A percentile compares a stretch with the other conserved stretches of the same genome.
Conservation (phyloP, 345 rosid species). For the Citrus trifoliata region DNA sequence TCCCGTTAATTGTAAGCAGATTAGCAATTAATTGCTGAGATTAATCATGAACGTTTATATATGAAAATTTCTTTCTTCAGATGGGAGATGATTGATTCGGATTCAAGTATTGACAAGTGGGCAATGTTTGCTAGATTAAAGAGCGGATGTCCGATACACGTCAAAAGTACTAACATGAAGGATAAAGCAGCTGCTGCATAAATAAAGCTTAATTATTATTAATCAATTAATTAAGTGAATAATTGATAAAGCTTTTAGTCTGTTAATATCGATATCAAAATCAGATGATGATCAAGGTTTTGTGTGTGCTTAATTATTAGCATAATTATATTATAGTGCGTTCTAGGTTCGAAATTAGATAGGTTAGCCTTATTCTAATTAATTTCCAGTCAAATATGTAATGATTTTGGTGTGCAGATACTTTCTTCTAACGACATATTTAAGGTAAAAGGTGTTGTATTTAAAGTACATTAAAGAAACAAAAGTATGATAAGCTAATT, state of each 20-base stretch:
- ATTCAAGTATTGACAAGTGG: constrained; percentile 67
- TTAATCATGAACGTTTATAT: too few relatives aligned
- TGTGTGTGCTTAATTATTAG: background rate
- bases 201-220: background rate
- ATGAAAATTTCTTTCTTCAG: constrained; percentile 21
- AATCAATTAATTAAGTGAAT: background rate
- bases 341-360: background rate
- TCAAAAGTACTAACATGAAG: constrained; percentile 25
- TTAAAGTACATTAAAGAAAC: too few relatives aligned
- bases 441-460: too few relatives aligned
- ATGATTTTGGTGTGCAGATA: too few relatives aligned
- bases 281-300: background rate
- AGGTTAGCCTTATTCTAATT: too few relatives aligned
- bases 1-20: background rate
- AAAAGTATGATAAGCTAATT: too few relatives aligned
- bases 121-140: constrained; percentile 67
- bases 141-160: constrained; percentile 58
- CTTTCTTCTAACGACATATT: too few relatives aligned
- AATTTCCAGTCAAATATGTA: too few relatives aligned
- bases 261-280: background rate
- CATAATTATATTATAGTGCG: background rate
- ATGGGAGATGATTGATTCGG: constrained; percentile 61
- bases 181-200: background rate
- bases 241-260: background rate
- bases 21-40: background rate